Base-by-base conservation (phyloP, 2,329 filamentous ascomycete species). In the Neurospora sp. region DNA sequence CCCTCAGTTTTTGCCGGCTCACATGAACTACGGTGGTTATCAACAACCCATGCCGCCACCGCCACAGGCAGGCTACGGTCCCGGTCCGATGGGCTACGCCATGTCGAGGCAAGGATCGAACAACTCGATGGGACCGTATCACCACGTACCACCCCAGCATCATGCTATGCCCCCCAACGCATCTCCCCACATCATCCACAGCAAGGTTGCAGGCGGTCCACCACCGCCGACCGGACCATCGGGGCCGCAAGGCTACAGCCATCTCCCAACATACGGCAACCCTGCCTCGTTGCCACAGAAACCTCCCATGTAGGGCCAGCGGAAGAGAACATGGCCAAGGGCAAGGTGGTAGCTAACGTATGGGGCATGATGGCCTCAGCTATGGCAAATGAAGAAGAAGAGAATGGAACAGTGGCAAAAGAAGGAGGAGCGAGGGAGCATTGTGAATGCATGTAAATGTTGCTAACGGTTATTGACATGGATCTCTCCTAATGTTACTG, bases 271-370 rank as follows among this genome's bases (percentile, higher is more conserved):
- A 70, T 88, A 88, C 74, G 86, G 86, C 73, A 88, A 88, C 77
- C 86, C 86, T 70, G 85, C 86, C 39, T 85, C 85, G 39, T 77
- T 88, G 76, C 86, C 86, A 71, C 86, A 88, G 76, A 88, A 88
- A 79, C 86, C 86, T 70, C 80, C 84, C 40, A 82, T 83, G 71
- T 77, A 76, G 70, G 71, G 73, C 33, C 46, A 12, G 8, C 12
- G 46, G 46, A 15, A 57, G 46, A 17, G 23, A 17, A 12, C 0
- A 12, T 52, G 8, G 6, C 11, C 46, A 57, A 12, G 19, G 10
- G n/a, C 43, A 5, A 28, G 8, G 19, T 23, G 46, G 46, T 23
- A 33, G 12, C 23, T 17, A 17, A 8, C 12, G 6, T 4, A 33
- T 33, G 46, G 12, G 23, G 23, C 46, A 33, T 57, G 23, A 15